A percentile compares a stretch with the other conserved stretches of the same genome.
Evolutionary conservation across 1,284 basidiomycete genomes (phyloP).

Genomic region (Rugosomyces carneus): DNA sequence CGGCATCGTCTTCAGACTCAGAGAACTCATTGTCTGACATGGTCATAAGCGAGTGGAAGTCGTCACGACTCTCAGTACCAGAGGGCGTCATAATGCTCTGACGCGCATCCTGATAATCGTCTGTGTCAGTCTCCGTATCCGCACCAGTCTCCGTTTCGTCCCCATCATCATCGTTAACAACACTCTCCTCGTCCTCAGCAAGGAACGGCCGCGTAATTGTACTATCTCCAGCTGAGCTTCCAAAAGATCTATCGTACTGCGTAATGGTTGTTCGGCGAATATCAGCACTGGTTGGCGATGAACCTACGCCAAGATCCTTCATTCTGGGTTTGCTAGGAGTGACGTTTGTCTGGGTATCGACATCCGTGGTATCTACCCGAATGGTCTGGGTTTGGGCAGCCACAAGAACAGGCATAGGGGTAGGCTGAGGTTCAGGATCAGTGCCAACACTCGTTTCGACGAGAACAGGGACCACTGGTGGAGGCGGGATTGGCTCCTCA

Average conservation of each 20-base stretch:
- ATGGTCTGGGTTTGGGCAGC: conserved; percentile 38
- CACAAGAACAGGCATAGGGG: conserved; percentile 19
- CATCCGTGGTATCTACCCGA: conserved; percentile 27
- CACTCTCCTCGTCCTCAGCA: conserved; percentile 26
- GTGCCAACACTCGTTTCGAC: conserved; percentile 32
- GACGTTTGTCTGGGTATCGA: conserved; percentile 27
- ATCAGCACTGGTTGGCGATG: conserved; percentile 13
- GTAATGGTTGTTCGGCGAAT: conserved; percentile 42
- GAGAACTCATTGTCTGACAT: conserved; percentile 62
- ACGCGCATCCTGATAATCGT: conserved; percentile 80
- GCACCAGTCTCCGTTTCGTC: conserved; percentile 57
- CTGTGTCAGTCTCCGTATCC: conserved; percentile 58
- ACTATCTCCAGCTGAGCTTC: conserved; percentile 40
- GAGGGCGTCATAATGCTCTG: conserved; percentile 68
- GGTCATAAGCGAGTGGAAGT: conserved; percentile 73
- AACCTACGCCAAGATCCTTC: conserved; percentile 15
- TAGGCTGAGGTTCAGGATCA: conserved; percentile 29
- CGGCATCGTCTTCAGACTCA: conserved; percentile 48
- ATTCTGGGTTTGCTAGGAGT: conserved; percentile 13
- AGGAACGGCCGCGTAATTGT: conserved; percentile 39
- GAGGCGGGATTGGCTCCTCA: conserved; percentile 21
- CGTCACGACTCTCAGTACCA: conserved; percentile 40
- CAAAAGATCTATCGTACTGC: conserved; percentile 36
- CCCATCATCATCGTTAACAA: conserved; percentile 43
- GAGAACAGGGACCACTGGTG: conserved; percentile 21